Conservation (phyloP, 148 eudicot species). For the Rhododendron kiyosumense region DNA sequence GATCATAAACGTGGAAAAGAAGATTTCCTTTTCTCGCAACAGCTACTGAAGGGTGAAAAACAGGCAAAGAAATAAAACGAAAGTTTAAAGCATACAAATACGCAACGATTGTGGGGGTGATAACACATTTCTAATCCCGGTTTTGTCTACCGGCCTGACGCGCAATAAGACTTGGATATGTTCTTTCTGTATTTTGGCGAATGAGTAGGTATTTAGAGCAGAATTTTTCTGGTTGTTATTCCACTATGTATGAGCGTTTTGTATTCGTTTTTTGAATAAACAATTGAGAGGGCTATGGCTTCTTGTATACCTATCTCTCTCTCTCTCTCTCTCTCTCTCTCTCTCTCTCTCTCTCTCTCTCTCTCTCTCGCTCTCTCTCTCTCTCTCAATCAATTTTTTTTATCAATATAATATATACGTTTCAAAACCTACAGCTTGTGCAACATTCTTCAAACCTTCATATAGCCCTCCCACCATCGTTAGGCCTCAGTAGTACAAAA, state of each 20-base stretch:
- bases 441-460: too few species aligned
- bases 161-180: neutral
- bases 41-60: constrained; percentile 1
- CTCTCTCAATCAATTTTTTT: too few species aligned
- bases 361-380: too few species aligned
- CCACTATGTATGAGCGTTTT: constrained; percentile 9
- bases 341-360: too few species aligned
- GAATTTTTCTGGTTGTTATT: neutral
- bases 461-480: too few species aligned
- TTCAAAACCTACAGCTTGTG: too few species aligned
- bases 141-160: neutral
- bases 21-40: neutral
- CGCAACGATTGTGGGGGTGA: neutral
- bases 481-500: too few species aligned
- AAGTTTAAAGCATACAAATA: neutral
- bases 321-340: too few species aligned
- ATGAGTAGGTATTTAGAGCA: neutral
- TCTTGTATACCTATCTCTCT: too few species aligned
- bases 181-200: neutral
- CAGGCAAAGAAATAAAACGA: constrained; percentile 8
- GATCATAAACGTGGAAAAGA: neutral
- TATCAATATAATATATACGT: too few species aligned
- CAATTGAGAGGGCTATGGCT: neutral
- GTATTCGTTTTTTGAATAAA: constrained; percentile 7
- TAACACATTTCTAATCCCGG: constrained; percentile 12